phyloP scores from a whole-genome alignment of 2,329 filamentous ascomycete species.

The Phialophora verrucosa region DNA sequence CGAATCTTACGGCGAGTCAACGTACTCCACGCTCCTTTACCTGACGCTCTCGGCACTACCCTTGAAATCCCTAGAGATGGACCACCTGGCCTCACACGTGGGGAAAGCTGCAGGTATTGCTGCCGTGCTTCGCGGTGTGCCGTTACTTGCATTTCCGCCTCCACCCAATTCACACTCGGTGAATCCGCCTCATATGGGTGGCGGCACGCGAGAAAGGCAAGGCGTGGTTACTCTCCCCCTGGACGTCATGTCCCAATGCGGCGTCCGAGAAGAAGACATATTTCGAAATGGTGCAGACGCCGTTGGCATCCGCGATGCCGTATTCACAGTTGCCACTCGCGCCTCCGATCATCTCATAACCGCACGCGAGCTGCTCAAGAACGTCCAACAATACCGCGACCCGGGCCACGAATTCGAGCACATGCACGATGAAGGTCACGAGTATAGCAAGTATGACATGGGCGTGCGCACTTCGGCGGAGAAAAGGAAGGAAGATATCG shows the following conservation, averaged over 20 bases:
- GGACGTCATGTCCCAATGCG: constrained; percentile 83
- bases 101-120: constrained; percentile 92
- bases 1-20: constrained; percentile 91
- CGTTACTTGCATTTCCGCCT: constrained; percentile 80
- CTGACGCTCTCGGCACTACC: constrained; percentile 80
- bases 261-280: constrained; percentile 86
- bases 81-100: constrained; percentile 93
- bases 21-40: constrained; percentile 91
- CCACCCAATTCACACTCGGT: constrained; percentile 61
- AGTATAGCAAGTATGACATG: constrained; percentile 53
- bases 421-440: constrained; percentile 72
- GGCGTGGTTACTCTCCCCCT: constrained; percentile 79
- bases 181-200: constrained; percentile 52
- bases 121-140: constrained; percentile 83
- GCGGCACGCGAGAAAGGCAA: constrained; percentile 54
- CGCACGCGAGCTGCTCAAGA: constrained; percentile 86
- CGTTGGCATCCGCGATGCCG: constrained; percentile 80
- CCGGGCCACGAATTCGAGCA: constrained; percentile 91
- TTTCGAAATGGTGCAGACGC: constrained; percentile 80
- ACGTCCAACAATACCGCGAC: constrained; percentile 73
- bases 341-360: constrained; percentile 97
- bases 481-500: constrained; percentile 55
- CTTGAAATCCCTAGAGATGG: constrained; percentile 79
- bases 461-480: constrained; percentile 42
- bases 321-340: constrained; percentile 89